Percentiles rank a stretch among this genome's conserved stretches.
phyloP scores from a whole-genome alignment of 2,329 filamentous ascomycete genomes.

The Venturia asperata region DNA sequence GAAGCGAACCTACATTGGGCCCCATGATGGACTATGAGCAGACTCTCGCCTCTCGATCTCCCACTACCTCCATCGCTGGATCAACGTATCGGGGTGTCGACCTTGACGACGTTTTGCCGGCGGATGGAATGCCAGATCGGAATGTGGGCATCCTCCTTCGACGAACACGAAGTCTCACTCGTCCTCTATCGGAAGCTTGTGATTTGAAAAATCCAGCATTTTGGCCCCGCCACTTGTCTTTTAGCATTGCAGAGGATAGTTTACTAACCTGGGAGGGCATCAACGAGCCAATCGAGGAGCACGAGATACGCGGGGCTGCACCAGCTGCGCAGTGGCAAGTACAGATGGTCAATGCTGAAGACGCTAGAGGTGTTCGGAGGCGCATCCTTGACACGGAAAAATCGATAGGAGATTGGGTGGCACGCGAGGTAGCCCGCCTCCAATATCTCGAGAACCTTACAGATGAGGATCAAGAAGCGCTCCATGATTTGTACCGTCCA shows the following conservation, averaged over 20 bases:
- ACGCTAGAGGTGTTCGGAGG: constrained; percentile 50
- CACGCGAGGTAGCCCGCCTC: constrained; percentile 49
- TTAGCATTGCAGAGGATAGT: constrained; percentile 68
- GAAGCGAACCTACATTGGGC: constrained; percentile 24
- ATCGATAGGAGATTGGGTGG: constrained; percentile 55
- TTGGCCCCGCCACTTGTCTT: constrained; percentile 67
- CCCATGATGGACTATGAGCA: constrained; percentile 18
- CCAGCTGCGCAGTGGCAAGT: not conserved
- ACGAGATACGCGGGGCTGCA: not conserved
- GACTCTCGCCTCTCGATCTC: constrained; percentile 28
- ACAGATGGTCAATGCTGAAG: constrained; percentile 41
- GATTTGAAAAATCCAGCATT: constrained; percentile 47
- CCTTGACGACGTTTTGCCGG: constrained; percentile 47
- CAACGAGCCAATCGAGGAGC: constrained; percentile 4
- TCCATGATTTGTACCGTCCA: constrained; percentile 62
- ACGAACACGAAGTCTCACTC: constrained; percentile 52
- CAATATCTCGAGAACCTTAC: constrained; percentile 55
- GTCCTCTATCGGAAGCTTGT: not conserved
- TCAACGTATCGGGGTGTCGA: constrained; percentile 55
- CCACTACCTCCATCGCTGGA: constrained; percentile 48
- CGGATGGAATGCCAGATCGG: constrained; percentile 43
- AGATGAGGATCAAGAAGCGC: constrained; percentile 55
- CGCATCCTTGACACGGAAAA: constrained; percentile 47
- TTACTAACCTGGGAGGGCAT: constrained; percentile 57
- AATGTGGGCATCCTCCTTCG: constrained; percentile 46